Conservation (phyloP, 2,329 filamentous ascomycete species). For the Penicillium palitans region DNA sequence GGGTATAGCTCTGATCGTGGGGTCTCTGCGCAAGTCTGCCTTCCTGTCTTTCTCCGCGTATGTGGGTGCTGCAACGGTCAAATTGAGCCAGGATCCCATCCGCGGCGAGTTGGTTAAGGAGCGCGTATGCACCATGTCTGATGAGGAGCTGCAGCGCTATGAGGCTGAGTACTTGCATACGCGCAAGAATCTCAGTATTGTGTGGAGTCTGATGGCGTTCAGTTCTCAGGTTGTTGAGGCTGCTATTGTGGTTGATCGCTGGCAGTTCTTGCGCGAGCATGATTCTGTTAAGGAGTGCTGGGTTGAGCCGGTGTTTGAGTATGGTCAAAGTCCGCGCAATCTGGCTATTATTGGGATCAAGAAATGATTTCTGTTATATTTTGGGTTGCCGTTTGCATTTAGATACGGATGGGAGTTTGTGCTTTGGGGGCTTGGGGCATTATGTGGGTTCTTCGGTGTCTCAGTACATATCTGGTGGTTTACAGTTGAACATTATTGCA, state of each 20-base stretch:
- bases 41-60: conserved; percentile 76
- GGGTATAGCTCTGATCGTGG: conserved; percentile 77
- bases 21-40: conserved; percentile 75
- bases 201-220: conserved; percentile 97
- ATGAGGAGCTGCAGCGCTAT: conserved; percentile 74
- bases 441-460: not conserved
- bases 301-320: conserved; percentile 94
- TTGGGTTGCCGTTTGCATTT: not conserved
- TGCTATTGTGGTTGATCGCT: conserved; percentile 85
- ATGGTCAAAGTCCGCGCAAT: conserved; percentile 80
- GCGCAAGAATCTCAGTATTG: conserved; percentile 78
- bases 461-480: not conserved
- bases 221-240: conserved; percentile 87
- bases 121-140: conserved; percentile 68
- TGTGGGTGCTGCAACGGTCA: conserved; percentile 75
- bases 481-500: not conserved
- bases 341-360: conserved; percentile 92
- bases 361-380: conserved; percentile 42
- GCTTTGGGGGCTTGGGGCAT: not conserved
- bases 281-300: conserved; percentile 72
- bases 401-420: not conserved
- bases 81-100: conserved; percentile 64
- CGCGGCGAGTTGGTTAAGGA: conserved; percentile 62
- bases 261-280: conserved; percentile 82
- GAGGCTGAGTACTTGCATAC: conserved; percentile 62